A percentile compares a stretch with the other conserved stretches of the same genome.
Conservation (phyloP, 148 eudicot species). For the Camellia japonica region DNA sequence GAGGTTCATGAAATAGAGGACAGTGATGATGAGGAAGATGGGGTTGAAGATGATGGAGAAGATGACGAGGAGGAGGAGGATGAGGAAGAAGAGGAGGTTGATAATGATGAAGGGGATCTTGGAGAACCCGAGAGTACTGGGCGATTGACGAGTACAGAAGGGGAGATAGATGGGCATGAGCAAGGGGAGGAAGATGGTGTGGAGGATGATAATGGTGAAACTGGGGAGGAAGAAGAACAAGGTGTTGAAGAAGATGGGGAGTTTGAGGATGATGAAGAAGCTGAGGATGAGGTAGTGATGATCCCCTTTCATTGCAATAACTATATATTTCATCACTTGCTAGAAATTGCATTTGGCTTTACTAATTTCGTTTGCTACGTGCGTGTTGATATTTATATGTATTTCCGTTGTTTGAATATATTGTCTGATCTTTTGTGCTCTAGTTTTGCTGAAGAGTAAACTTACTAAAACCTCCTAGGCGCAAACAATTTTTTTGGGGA, state of each 20-base stretch:
- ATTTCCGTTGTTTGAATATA: too few relatives aligned
- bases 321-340: too few relatives aligned
- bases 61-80: conserved; percentile 56
- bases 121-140: conserved; percentile 45
- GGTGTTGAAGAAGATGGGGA: conserved; percentile 51
- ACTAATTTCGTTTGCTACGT: too few relatives aligned
- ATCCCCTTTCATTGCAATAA: conserved; percentile 1
- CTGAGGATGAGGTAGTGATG: conserved; percentile 56
- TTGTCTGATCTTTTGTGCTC: too few relatives aligned
- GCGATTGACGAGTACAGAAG: conserved; percentile 48
- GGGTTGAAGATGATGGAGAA: conserved; percentile 44
- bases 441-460: too few relatives aligned
- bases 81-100: conserved; percentile 63
- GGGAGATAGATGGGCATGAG: conserved; percentile 85
- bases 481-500: too few relatives aligned
- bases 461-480: too few relatives aligned
- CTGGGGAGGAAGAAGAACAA: conserved; percentile 69
- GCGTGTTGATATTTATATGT: too few relatives aligned
- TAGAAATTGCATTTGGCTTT: too few relatives aligned
- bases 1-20: conserved; percentile 43
- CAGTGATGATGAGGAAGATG: conserved; percentile 44
- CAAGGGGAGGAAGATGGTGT: conserved; percentile 76
- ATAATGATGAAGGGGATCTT: conserved; percentile 56
- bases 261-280: conserved; percentile 48
- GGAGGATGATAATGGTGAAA: conserved; percentile 78